Evolutionary conservation across 2,329 filamentous ascomycete genomes (phyloP), one percentile per base, ranked within the genome.

Genomic region (Didymella keratinophila): DNA sequence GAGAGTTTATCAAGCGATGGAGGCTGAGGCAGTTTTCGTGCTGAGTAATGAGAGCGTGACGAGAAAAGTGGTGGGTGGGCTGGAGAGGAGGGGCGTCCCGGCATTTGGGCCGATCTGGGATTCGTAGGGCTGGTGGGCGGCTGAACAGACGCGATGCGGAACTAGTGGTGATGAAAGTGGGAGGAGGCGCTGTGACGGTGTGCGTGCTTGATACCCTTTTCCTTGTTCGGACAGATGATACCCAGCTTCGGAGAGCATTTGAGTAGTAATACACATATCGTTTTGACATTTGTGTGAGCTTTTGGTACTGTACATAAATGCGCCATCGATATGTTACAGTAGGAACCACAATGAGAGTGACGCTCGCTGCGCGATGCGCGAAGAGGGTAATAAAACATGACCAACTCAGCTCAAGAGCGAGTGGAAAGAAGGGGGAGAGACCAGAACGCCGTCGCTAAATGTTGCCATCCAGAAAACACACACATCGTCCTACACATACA

Each of bases 81-180:
- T 93, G 49, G 88, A 92, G 76, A 82, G 80, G 36, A 81, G 87
- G 54, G 88, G 89, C 0, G 76, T 92, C 8, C 82, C 86, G 2
- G 88, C 89, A 9, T 92, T 84, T 76, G 90, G 90, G 7, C 88
- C 90, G 9, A 90, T 93, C 66, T 93, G 88, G 78, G 90, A 93
- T 75, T 87, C 84, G 2, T 30, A 30, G n/a, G 28, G 28, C 9
- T 2, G 28, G 28, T 12, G 37, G n/a, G n/a, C n/a, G n/a, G n/a
- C n/a, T n/a, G n/a, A n/a, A n/a, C n/a, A n/a, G n/a, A n/a, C n/a
- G n/a, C n/a, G n/a, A n/a, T n/a, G n/a, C 6, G 9, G 37, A 4
- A 5, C 2, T 18, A 16, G 21, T 12, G 18, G 25, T 20, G 32
- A n/a, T 39, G 39, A 5, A 28, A 18, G 25, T 43, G n/a, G 20